phyloP scores from a whole-genome alignment of 2,329 filamentous ascomycete genomes.

The Uncinocarpus reesii region DNA sequence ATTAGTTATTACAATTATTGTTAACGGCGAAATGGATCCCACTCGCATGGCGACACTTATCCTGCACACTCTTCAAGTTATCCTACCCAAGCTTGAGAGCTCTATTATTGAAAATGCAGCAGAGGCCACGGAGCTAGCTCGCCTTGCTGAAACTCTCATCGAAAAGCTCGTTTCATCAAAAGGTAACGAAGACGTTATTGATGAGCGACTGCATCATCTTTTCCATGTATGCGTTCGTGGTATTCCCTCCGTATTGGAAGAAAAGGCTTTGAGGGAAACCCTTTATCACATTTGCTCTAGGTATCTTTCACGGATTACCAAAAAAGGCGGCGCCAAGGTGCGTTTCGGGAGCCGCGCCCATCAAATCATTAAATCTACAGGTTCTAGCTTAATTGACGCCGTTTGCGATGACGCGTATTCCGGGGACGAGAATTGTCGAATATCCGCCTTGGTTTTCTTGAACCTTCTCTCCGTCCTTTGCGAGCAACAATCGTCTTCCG shows the following conservation, averaged over 20 bases:
- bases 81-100: constrained; percentile 75
- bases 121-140: constrained; percentile 65
- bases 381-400: constrained; percentile 71
- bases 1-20: constrained; percentile 70
- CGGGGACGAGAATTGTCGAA: constrained; percentile 69
- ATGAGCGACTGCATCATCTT: constrained; percentile 81
- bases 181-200: constrained; percentile 55
- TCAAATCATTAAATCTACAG: constrained; percentile 66
- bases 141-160: constrained; percentile 59
- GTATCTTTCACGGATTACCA: constrained; percentile 53
- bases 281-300: constrained; percentile 90
- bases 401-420: constrained; percentile 89
- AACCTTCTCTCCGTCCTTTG: constrained; percentile 65
- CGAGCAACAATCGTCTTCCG: constrained; percentile 58
- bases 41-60: constrained; percentile 65
- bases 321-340: constrained; percentile 22
- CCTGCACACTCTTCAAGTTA: constrained; percentile 73
- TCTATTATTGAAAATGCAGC: constrained; percentile 58
- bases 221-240: constrained; percentile 79
- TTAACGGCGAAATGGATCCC: constrained; percentile 67
- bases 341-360: constrained; percentile 35
- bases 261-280: constrained; percentile 61
- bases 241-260: constrained; percentile 62
- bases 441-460: constrained; percentile 77
- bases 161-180: constrained; percentile 31